Evolutionary conservation across 345 rosid genomes (phyloP).

Genomic region (Camelina laxa): DNA sequence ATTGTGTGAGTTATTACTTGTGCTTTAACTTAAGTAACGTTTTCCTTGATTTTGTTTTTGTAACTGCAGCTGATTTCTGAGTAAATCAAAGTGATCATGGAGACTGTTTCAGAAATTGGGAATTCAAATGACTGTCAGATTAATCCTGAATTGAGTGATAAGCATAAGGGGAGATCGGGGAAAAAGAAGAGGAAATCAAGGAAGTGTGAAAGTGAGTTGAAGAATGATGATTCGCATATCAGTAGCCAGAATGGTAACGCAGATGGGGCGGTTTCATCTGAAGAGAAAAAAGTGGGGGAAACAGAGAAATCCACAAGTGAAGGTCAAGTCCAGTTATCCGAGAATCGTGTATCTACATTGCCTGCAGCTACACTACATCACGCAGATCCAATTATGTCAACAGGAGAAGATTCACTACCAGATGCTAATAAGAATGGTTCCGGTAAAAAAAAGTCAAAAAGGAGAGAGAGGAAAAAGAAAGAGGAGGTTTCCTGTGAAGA

Average conservation of each 20-base stretch:
- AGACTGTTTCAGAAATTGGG: conserved; percentile 21
- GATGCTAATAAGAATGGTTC: conserved; percentile 11
- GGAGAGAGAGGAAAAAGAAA: conserved; percentile 21
- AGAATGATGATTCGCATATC: conserved; percentile 2
- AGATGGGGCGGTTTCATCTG: conserved; percentile 8
- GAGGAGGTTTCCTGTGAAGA: conserved; percentile 14
- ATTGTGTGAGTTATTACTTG: not conserved
- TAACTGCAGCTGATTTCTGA: conserved; percentile 25
- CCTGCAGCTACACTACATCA: conserved; percentile 15
- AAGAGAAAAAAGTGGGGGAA: not conserved
- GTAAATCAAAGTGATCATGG: conserved; percentile 24
- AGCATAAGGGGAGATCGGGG: conserved; percentile 3
- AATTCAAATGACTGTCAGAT: not conserved
- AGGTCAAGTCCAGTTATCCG: conserved; percentile 4
- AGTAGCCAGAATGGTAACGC: conserved; percentile 16
- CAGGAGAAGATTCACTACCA: conserved; percentile 11
- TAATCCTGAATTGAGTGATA: not conserved
- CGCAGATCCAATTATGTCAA: not conserved
- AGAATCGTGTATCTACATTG: not conserved
- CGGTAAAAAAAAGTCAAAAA: not conserved
- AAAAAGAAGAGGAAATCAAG: conserved; percentile 28
- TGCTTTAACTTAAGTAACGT: conserved; percentile 10
- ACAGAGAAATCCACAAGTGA: conserved; percentile 7
- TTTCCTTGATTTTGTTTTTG: not conserved
- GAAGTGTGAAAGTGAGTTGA: not conserved